These are phyloP conservation scores for Lavandula angustifolia DNA, from an alignment of 257 asterid species.

Conservation along the genomic window DNA sequence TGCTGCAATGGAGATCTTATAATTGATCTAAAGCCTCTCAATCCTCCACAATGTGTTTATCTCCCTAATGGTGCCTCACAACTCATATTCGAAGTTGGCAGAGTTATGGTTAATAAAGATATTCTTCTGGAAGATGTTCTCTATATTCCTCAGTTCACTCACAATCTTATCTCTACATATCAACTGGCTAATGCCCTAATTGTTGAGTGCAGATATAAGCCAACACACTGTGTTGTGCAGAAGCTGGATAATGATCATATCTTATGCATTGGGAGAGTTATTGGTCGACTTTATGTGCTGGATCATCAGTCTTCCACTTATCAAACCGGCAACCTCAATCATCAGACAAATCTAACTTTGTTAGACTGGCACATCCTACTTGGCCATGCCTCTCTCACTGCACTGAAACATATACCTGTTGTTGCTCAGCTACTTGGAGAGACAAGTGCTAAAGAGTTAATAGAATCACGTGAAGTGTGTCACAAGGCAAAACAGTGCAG, in stretches of 20 bases:
- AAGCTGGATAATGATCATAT: not conserved
- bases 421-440: not conserved
- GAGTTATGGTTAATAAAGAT: not conserved
- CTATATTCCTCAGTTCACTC: not conserved
- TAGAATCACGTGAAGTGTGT: not conserved
- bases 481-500: not conserved
- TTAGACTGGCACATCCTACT: not conserved
- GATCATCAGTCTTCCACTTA: not conserved
- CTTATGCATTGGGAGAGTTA: not conserved
- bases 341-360: not conserved
- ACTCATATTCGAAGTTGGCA: not conserved
- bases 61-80: too few relatives aligned
- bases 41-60: too few relatives aligned
- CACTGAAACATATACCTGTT: not conserved
- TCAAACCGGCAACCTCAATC: not conserved
- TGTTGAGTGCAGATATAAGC: not conserved
- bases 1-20: too few relatives aligned
- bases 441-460: not conserved
- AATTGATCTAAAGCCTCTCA: too few relatives aligned
- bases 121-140: not conserved
- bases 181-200: not conserved
- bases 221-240: not conserved
- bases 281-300: not conserved
- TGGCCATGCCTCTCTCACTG: not conserved
- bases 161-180: too few relatives aligned